phyloP scores from a whole-genome alignment of 148 eudicot genomes.

The Diospyros kaki region DNA sequence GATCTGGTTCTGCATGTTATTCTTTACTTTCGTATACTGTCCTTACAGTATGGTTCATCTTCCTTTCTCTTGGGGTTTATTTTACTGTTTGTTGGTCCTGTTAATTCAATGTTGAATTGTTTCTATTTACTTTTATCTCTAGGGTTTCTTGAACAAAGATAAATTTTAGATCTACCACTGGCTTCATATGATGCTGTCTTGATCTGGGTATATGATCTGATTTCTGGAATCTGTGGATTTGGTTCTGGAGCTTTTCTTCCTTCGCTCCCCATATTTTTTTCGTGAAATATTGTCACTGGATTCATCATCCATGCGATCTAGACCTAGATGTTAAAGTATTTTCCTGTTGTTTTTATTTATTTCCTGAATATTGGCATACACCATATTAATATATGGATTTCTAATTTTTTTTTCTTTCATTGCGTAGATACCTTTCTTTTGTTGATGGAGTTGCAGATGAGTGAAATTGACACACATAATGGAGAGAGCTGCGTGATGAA shows the following conservation, averaged over 20 bases:
- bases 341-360: not conserved
- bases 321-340: not conserved
- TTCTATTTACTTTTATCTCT: not conserved
- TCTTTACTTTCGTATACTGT: not conserved
- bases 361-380: not conserved
- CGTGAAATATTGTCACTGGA: not conserved
- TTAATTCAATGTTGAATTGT: not conserved
- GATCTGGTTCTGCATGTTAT: slow-evolving; percentile 22
- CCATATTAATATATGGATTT: not conserved
- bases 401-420: slow-evolving; percentile 3
- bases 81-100: not conserved
- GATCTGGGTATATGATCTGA: not conserved
- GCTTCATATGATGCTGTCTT: not conserved
- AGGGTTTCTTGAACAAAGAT: not conserved
- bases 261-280: too few species aligned
- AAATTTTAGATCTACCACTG: not conserved
- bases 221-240: not conserved
- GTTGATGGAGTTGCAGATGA: slow-evolving; percentile 32
- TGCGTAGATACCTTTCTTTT: slow-evolving; percentile 25
- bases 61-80: not conserved
- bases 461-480: slow-evolving; percentile 17
- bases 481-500: slow-evolving; percentile 15
- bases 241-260: too few species aligned
- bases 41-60: not conserved
- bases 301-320: not conserved